Base-by-base conservation (phyloP, 768 basidiomycete genomes). In the Hypholoma fasciculare region DNA sequence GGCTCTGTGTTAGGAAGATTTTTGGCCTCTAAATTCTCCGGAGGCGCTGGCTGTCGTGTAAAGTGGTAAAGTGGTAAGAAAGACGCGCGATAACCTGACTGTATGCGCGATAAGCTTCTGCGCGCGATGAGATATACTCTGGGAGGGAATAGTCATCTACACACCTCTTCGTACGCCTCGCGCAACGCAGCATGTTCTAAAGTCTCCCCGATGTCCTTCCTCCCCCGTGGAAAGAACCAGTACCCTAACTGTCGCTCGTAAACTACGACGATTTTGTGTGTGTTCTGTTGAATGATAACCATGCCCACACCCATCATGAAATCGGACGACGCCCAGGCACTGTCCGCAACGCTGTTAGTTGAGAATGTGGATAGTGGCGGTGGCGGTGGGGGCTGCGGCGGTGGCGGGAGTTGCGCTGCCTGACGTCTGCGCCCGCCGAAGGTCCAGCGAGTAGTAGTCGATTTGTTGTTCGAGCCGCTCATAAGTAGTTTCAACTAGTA, bases 121-220 rank as follows among this genome's bases (percentile, higher is more conserved):
- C 14, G 27, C 23, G 12, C 27, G 13, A 26, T 42, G 30, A 34
- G 9, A 34, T 42, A 14, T 42, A 5, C 16, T 7, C 40, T 6
- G 17, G 17, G 7, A 14, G 40, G 12, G 23, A 27, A 23, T 14
- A 16, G 9, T 23, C 6, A 8, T 27, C 13, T 7, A 60, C 72
- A 39, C 57, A 85, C 86, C 81, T 88, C 87, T 66, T 89, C 87
- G 65, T 85, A 82, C 4, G 83, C 87, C 71, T 89, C 87, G 46
- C 88, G 72, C 40, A 88, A 67, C 0, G 83, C 87, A 0, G 87
- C 67, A 47, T 78, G 67, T 65, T 88, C 86, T 26, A 88, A 67
- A 2, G 78, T 79, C 72, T 90, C 87, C 5, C 85, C 86, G 0
- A 82, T 62, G 66, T 90, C 87, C 68, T 89, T 90, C 47, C 88